Evolutionary conservation across 768 basidiomycete species (phyloP).

Genomic region (Tulasnella sp.): DNA sequence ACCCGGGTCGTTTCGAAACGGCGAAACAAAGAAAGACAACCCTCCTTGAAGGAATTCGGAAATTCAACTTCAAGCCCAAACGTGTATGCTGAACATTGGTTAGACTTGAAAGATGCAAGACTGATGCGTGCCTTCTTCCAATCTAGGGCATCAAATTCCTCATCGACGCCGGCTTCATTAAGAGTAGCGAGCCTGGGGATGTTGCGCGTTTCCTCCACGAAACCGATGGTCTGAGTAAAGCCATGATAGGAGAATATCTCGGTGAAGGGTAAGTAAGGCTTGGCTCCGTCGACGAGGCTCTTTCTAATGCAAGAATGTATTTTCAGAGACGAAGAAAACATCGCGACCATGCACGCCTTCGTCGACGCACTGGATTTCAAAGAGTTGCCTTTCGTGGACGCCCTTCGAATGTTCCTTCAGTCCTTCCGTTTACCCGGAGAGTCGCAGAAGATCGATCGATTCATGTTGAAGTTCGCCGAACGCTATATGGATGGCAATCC

Average conservation of each 20-base stretch:
- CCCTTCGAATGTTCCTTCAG: slow-evolving; percentile 83
- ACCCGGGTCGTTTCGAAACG: slow-evolving; percentile 86
- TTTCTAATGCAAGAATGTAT: neutral
- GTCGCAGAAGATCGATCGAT: slow-evolving; percentile 96
- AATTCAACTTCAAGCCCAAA: slow-evolving; percentile 99
- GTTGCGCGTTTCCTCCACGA: slow-evolving; percentile 77
- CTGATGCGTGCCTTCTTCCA: neutral
- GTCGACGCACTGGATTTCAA: slow-evolving; percentile 88
- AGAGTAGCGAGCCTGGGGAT: slow-evolving; percentile 58
- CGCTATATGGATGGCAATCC: slow-evolving; percentile 86
- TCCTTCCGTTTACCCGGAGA: slow-evolving; percentile 96
- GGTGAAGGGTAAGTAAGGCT: slow-evolving; percentile 78
- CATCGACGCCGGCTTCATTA: slow-evolving; percentile 79
- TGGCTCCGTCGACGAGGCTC: neutral
- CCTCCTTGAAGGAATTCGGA: slow-evolving; percentile 87
- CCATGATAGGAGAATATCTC: slow-evolving; percentile 95
- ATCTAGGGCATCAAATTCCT: slow-evolving; percentile 80
- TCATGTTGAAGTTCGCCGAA: slow-evolving; percentile 98
- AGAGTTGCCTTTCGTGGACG: slow-evolving; percentile 75
- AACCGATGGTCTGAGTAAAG: slow-evolving; percentile 89
- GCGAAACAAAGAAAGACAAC: slow-evolving; percentile 97
- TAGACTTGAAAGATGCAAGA: neutral
- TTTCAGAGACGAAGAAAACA: slow-evolving; percentile 73
- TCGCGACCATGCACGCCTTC: slow-evolving; percentile 95
- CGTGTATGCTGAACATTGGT: slow-evolving; percentile 44